Conservation (phyloP, 2,329 filamentous ascomycete genomes). For the Fusarium sp. region DNA sequence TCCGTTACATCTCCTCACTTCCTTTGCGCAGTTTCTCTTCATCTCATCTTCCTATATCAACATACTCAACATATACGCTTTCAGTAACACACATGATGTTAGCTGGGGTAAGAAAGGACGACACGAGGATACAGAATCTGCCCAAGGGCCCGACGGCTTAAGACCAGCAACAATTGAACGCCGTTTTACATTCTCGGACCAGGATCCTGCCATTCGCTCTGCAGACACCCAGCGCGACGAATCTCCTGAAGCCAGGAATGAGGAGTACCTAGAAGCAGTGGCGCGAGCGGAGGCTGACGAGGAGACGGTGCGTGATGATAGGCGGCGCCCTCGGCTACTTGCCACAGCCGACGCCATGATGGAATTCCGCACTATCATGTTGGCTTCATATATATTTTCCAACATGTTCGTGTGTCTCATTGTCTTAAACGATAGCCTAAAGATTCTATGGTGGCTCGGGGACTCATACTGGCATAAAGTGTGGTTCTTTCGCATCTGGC, state of each 20-base stretch:
- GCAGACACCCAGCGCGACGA: not conserved
- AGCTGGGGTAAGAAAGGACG: slow-evolving; percentile 2
- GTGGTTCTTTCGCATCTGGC: not conserved
- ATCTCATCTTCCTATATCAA: slow-evolving; percentile 6
- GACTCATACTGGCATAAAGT: slow-evolving; percentile 4
- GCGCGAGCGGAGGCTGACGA: not conserved
- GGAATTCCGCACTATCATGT: slow-evolving; percentile 8
- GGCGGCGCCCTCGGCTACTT: not conserved
- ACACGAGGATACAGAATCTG: not conserved
- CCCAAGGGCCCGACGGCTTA: not conserved
- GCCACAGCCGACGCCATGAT: not conserved
- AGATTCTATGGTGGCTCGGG: not conserved
- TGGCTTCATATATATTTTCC: slow-evolving; percentile 3
- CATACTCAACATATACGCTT: slow-evolving; percentile 7
- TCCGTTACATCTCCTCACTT: not conserved
- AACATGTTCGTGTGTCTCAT: slow-evolving; percentile 3
- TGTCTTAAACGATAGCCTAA: not conserved
- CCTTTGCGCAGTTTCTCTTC: not conserved
- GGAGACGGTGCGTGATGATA: rapidly evolving
- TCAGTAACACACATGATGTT: slow-evolving; percentile 10
- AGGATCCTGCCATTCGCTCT: not conserved
- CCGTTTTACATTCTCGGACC: not conserved
- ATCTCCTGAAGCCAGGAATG: not conserved
- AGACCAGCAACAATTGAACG: not conserved
- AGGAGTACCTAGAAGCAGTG: not conserved